Evolutionary conservation across 1,139 yeast species (phyloP).

Genomic region (Kodamaea arcana): DNA sequence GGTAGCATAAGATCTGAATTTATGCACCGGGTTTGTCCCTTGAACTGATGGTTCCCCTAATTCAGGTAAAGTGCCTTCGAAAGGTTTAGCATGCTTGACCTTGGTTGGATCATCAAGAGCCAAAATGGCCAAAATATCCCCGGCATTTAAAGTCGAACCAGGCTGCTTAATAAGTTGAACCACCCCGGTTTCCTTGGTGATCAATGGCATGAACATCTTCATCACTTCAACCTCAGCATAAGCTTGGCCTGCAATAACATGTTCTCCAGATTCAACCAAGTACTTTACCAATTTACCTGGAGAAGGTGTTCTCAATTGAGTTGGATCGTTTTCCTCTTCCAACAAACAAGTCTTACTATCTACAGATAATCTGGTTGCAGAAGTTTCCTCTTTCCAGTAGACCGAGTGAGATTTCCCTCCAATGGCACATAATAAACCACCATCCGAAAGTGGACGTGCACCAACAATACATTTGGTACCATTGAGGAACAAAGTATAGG

Average conservation of each 20-base stretch:
- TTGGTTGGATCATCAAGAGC: slow-evolving; percentile 95
- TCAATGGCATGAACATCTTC: slow-evolving; percentile 96
- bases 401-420: slow-evolving; percentile 94
- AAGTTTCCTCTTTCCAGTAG: slow-evolving; percentile 96
- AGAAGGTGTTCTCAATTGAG: slow-evolving; percentile 96
- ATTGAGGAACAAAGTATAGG: slow-evolving; percentile 84
- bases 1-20: slow-evolving; percentile 53
- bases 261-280: slow-evolving; percentile 94
- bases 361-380: slow-evolving; percentile 92
- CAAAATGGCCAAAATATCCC: slow-evolving; percentile 92
- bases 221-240: slow-evolving; percentile 98
- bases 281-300: slow-evolving; percentile 97
- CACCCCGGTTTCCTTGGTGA: slow-evolving; percentile 89
- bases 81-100: slow-evolving; percentile 95
- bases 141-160: slow-evolving; percentile 94
- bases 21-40: slow-evolving; percentile 83
- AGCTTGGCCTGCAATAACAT: slow-evolving; percentile 85
- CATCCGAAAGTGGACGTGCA: slow-evolving; percentile 84
- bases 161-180: slow-evolving; percentile 95
- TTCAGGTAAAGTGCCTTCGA: slow-evolving; percentile 89
- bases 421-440: slow-evolving; percentile 82
- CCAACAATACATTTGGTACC: slow-evolving; percentile 90
- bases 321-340: slow-evolving; percentile 95
- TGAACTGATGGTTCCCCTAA: slow-evolving; percentile 76
- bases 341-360: slow-evolving; percentile 91